Conservation (phyloP, 1,284 basidiomycete genomes). For the Agroathelia rolfsii region DNA sequence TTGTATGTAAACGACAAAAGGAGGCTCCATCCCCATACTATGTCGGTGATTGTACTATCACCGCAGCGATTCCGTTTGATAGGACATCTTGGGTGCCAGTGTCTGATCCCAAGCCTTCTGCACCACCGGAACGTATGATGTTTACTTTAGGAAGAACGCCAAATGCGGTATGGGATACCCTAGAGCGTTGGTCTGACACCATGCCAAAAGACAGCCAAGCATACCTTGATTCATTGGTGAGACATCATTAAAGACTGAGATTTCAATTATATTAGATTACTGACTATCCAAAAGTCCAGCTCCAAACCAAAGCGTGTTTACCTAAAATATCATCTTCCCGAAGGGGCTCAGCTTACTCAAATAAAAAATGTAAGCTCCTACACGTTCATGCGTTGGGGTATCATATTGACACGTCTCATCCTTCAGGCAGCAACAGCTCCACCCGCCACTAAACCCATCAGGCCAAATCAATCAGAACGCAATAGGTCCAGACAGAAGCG, state of each 20-base stretch:
- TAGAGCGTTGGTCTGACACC: slow-evolving; percentile 49
- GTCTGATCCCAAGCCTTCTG: not conserved
- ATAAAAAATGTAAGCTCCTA: slow-evolving; percentile 39
- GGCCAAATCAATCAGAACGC: slow-evolving; percentile 24
- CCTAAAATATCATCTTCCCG: slow-evolving; percentile 44
- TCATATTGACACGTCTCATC: slow-evolving; percentile 1
- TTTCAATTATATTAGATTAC: slow-evolving; percentile 7
- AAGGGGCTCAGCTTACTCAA: slow-evolving; percentile 44
- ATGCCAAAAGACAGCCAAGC: slow-evolving; percentile 34
- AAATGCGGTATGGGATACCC: slow-evolving; percentile 38
- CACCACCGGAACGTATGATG: slow-evolving; percentile 27
- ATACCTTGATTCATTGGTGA: slow-evolving; percentile 31
- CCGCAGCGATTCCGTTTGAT: slow-evolving; percentile 26
- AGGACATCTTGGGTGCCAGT: slow-evolving; percentile 7
- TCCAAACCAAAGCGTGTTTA: slow-evolving; percentile 37
- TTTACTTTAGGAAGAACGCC: slow-evolving; percentile 38
- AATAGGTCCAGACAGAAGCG: slow-evolving; percentile 18
- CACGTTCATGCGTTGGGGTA: not conserved
- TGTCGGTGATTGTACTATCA: slow-evolving; percentile 28
- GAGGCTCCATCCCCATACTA: slow-evolving; percentile 9
- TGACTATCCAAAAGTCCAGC: slow-evolving; percentile 21
- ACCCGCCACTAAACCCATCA: slow-evolving; percentile 45
- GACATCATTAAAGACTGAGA: slow-evolving; percentile 4
- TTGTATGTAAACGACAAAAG: slow-evolving; percentile 31
- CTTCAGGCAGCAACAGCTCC: slow-evolving; percentile 35